Conservation (phyloP, 2,329 filamentous ascomycete genomes). For the Paraphoma chrysanthemicola region DNA sequence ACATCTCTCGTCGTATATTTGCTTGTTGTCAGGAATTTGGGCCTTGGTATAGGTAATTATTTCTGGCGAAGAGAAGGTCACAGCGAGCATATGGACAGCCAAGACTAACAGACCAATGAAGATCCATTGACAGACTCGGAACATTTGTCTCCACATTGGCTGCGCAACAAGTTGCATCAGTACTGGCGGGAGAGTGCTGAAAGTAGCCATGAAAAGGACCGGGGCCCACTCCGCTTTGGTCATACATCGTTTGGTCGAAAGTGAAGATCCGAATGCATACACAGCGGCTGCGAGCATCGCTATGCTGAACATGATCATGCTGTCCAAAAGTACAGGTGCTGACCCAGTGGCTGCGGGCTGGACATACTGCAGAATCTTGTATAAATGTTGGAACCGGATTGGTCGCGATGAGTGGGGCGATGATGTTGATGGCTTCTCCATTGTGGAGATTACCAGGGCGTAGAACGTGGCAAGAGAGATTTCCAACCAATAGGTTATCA, state of each 20-base stretch:
- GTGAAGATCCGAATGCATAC: neutral
- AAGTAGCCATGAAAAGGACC: neutral
- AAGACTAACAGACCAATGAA: neutral
- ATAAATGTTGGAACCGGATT: too few species aligned
- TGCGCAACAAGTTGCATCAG: neutral
- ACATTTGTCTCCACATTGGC: neutral
- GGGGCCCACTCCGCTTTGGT: neutral
- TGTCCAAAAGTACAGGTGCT: neutral
- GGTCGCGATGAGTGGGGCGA: too few species aligned
- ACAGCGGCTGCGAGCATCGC: neutral
- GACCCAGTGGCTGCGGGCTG: neutral
- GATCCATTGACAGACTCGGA: neutral
- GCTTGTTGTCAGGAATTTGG: too few species aligned
- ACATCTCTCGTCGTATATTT: neutral
- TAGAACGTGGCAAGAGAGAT: neutral
- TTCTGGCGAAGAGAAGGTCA: neutral
- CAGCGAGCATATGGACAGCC: neutral
- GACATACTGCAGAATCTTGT: neutral
- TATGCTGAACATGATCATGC: neutral
- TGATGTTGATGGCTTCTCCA: neutral
- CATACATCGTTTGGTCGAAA: neutral
- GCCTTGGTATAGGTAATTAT: too few species aligned
- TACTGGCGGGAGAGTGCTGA: neutral
- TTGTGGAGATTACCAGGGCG: neutral
- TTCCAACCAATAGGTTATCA: neutral